phyloP scores from a whole-genome alignment of 352 stramenopile genomes.

The Phytophthora multivora region DNA sequence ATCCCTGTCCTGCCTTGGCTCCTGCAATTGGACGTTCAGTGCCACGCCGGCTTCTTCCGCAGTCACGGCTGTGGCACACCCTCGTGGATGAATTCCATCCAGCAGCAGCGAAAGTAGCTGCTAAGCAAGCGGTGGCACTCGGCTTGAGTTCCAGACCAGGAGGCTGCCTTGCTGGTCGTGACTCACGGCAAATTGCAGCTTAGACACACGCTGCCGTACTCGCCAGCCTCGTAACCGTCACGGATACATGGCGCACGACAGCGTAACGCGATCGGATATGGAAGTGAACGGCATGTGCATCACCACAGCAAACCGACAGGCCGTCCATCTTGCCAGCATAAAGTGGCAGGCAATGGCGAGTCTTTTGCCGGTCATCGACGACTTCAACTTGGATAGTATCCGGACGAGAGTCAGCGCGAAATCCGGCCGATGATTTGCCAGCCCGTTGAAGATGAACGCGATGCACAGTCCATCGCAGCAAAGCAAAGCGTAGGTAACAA shows the following conservation, averaged over 20 bases:
- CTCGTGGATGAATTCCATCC: slow-evolving; percentile 18
- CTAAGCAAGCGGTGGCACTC: slow-evolving; percentile 8
- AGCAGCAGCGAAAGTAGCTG: neutral
- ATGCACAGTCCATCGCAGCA: slow-evolving; percentile 5
- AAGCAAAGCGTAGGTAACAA: slow-evolving; percentile 17
- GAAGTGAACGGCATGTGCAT: slow-evolving; percentile 12
- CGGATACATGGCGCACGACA: slow-evolving; percentile 9
- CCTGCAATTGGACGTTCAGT: slow-evolving; percentile 16
- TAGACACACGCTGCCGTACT: neutral
- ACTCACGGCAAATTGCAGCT: slow-evolving; percentile 1
- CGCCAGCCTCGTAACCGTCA: slow-evolving; percentile 5
- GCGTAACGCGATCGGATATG: neutral
- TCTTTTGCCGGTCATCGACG: slow-evolving; percentile 2
- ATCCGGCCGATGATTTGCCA: slow-evolving; percentile 17
- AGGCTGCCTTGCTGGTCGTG: neutral
- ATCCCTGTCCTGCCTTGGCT: neutral
- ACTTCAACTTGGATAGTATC: slow-evolving; percentile 36
- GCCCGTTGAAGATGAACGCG: slow-evolving; percentile 14
- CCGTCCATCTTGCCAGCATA: neutral
- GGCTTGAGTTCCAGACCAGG: neutral
- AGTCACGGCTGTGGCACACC: neutral
- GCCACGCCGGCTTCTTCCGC: slow-evolving; percentile 19
- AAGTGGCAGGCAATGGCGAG: slow-evolving; percentile 1
- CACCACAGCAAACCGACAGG: slow-evolving; percentile 14
- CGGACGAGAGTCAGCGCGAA: slow-evolving; percentile 26